Conservation (phyloP, 2,329 filamentous ascomycete genomes). For the Emmonsiellopsis sp. region DNA sequence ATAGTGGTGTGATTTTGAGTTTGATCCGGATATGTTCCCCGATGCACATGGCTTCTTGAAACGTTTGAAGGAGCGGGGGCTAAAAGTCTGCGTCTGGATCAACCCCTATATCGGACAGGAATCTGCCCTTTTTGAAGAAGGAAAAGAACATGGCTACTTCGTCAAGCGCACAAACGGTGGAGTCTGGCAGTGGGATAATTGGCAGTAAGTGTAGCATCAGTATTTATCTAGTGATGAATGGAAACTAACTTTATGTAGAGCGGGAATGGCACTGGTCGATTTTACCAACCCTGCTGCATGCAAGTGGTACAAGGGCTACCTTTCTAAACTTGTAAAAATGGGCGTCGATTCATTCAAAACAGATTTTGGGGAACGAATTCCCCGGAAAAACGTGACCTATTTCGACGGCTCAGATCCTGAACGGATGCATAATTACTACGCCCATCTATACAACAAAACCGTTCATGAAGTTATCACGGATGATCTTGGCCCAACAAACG, state of each 20-base stretch:
- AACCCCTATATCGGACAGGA: conserved; percentile 66
- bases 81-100: conserved; percentile 68
- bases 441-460: conserved; percentile 62
- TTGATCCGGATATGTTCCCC: conserved; percentile 58
- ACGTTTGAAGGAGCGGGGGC: conserved; percentile 52
- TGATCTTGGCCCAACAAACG: conserved; percentile 40
- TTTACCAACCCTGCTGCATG: conserved; percentile 63
- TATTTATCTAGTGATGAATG: not conserved
- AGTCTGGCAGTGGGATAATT: conserved; percentile 67
- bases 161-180: conserved; percentile 60
- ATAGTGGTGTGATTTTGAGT: conserved; percentile 66
- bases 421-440: conserved; percentile 69
- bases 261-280: conserved; percentile 64
- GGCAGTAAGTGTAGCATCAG: conserved; percentile 40
- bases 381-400: conserved; percentile 56
- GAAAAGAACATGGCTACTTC: conserved; percentile 55
- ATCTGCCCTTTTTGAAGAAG: conserved; percentile 55
- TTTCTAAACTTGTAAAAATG: conserved; percentile 55
- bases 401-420: conserved; percentile 51
- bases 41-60: conserved; percentile 56
- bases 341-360: conserved; percentile 67
- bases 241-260: conserved; percentile 17
- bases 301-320: conserved; percentile 54
- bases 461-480: conserved; percentile 57
- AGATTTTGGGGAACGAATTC: conserved; percentile 66